These are phyloP conservation scores for Quercus alba DNA, from an alignment of 306 rosid species.

Conservation along the genomic window DNA sequence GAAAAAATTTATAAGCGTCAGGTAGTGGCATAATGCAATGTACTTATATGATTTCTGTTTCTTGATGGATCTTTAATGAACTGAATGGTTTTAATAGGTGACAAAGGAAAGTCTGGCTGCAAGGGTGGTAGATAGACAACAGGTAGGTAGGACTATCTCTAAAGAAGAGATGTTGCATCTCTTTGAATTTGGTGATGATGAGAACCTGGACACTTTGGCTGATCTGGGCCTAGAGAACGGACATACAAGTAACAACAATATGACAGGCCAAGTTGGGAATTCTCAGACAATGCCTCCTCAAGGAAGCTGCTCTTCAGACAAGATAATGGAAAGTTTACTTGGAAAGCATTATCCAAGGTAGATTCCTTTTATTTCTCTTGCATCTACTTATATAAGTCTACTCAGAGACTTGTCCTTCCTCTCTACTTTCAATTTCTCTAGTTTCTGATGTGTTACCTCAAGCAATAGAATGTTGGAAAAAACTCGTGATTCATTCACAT, in stretches of 20 bases:
- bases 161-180: constrained; percentile 98
- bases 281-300: constrained; percentile 53
- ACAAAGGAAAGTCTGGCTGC: constrained; percentile 99
- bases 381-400: background rate
- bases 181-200: constrained; percentile 96
- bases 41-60: constrained; percentile 19
- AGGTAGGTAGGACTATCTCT: constrained; percentile 87
- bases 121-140: constrained; percentile 95
- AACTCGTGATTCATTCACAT: background rate
- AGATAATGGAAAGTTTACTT: constrained; percentile 83
- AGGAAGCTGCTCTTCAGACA: constrained; percentile 82
- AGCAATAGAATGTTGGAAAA: background rate
- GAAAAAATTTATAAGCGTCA: constrained; percentile 98
- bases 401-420: background rate
- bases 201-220: constrained; percentile 60
- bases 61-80: constrained; percentile 18
- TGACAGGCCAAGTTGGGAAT: constrained; percentile 36
- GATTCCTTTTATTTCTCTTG: constrained; percentile 17
- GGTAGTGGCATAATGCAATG: constrained; percentile 42
- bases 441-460: background rate
- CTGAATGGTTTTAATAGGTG: constrained; percentile 50
- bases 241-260: constrained; percentile 23
- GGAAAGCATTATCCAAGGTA: constrained; percentile 81
- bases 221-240: constrained; percentile 50
- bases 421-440: background rate